Evolutionary conservation across 2,329 filamentous ascomycete species (phyloP), one percentile per base, ranked within the genome.

Genomic region (Sclerotinia subarctica): DNA sequence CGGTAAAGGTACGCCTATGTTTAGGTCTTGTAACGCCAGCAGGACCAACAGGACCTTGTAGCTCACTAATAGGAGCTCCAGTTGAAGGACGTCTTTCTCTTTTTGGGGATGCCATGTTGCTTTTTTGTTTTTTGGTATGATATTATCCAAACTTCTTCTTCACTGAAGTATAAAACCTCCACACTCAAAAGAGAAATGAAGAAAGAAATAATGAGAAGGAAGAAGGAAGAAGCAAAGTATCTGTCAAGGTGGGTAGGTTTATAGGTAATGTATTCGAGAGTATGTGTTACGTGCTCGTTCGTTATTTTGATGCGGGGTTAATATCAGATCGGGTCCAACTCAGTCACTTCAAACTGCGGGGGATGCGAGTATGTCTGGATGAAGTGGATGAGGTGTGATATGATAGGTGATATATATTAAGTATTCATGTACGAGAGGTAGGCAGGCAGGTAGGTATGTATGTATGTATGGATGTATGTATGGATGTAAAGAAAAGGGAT

Each of bases 1-100:
- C 95, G 13, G 95, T 99, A 73, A 92, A 91, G n/a, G 94, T 98
- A 74, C 95, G 88, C 84, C 93, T 97, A 83, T 99, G 95, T 82
- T 98, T 99, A 57, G 95, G 95, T 70, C 95, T 86, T 35, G 86
- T 88, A 81, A 91, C 89, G 78, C 96, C 94, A 15, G 58, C 60
- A 52, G 93, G 93, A n/a, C 90, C 90, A 68, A 97, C 88, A 24
- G 92, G 90, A 72, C 93, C 94, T 79, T 92, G 85, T 71, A 98
- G 89, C 78, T 97, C 93, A 72, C 91, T 87, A 74, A 97, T 89
- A 58, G 94, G 94, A 74, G 92, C 92, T 73, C 90, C 88, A 68
- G 86, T 90, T 26, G 93, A 96, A 69, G 91, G 93, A 73, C 87
- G 91, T 74, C 94, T 90, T 84, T 97, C 89, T 72, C 92, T 51